Base-by-base conservation (phyloP, 495 filamentous ascomycete species). In the Talaromyces adpressus region DNA sequence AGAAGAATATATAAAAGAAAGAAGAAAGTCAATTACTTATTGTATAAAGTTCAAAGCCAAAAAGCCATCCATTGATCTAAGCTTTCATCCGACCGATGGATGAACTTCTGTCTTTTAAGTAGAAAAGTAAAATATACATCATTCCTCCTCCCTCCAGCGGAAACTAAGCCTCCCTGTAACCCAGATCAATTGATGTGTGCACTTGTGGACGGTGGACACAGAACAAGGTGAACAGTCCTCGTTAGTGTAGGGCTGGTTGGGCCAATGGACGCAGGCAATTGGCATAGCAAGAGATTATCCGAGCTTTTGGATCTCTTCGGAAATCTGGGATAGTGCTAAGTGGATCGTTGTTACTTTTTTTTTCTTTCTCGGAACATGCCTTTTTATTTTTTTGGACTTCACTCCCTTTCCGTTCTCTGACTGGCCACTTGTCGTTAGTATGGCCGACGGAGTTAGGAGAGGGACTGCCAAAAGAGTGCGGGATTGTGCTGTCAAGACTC, bases 31-130 rank as follows among this genome's bases (percentile, higher is more conserved):
- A 56, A 56, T 27, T 56, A 23, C 52, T 56, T 56, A 22, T 27
- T 25, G 61, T 67, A 70, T 68, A 69, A 71, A n/a, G 64, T 62
- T 61, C 29, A 63, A 62, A 61, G 56, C 16, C 27, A 58, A 7
- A 41, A 23, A 61, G 62, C 64, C 62, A 47, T 57, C 41, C 49
- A 23, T n/a, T 12, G 7, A 54, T 61, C 30, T 32, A 34, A 62
- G 27, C 9, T 27, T 27, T 7, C 27, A 56, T n/a, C 22, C 52
- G 16, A 56, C 20, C 4, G 27, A 29, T 56, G 52, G 52, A 56
- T 56, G 52, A 56, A 56, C 5, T 25, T 27, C 27, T 29, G 14
- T 11, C 52, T 56, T 56, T 27, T 56, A 56, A 56, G 16, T 56
- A 56, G 27, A 56, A 56, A 29, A 27, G 9, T n/a, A 25, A 14